Conservation (phyloP, 345 rosid species). For the Camelina laxa region DNA sequence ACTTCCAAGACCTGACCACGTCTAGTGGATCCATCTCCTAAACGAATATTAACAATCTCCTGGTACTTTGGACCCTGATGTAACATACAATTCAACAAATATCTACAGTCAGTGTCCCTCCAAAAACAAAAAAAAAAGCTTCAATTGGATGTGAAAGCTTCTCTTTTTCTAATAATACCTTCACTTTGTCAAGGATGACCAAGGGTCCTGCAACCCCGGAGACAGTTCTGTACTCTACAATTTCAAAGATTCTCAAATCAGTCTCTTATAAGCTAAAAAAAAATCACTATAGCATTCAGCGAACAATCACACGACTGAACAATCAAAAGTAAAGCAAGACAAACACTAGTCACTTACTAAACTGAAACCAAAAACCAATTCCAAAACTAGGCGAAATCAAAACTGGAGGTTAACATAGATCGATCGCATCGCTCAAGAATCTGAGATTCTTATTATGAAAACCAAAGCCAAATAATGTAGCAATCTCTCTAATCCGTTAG, state of each 20-base stretch:
- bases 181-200: conserved; percentile 96
- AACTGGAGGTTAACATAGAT: not conserved
- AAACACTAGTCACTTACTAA: not conserved
- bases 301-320: conserved; percentile 12
- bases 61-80: conserved; percentile 94
- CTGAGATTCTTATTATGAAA: not conserved
- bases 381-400: not conserved
- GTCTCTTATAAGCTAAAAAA: not conserved
- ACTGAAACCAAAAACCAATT: conserved; percentile 5
- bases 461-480: not conserved
- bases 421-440: not conserved
- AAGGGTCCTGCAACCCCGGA: conserved; percentile 98
- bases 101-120: not conserved
- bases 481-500: not conserved
- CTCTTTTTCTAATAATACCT: conserved; percentile 50
- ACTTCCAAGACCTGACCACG: conserved; percentile 99
- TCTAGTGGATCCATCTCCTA: conserved; percentile 90
- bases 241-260: conserved; percentile 33
- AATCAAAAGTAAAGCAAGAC: conserved; percentile 8
- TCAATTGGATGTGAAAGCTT: conserved; percentile 12
- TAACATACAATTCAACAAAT: conserved; percentile 9
- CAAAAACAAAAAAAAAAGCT: not conserved
- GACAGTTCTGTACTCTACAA: conserved; percentile 93
- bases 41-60: conserved; percentile 95
- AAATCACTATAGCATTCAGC: conserved; percentile 1